Percentiles rank a stretch among this genome's conserved stretches.
Conservation (phyloP, 805 yeast genomes). For the Sungouiozyma ichnusensis region DNA sequence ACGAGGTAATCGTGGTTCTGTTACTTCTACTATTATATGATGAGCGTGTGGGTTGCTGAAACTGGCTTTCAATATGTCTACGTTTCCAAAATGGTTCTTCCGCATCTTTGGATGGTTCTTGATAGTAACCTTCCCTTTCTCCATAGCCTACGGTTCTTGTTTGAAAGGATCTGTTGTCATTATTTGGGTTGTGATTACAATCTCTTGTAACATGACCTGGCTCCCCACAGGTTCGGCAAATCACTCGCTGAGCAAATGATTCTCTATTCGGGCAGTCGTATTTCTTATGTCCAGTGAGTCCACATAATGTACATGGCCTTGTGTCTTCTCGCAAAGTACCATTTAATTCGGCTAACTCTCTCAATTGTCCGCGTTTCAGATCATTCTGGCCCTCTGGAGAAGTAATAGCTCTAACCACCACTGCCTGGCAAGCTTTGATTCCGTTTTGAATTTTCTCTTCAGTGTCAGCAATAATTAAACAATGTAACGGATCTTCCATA, state of each 20-base stretch:
- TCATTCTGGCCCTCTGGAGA: constrained; percentile 93
- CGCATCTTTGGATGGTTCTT: not conserved
- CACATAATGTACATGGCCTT: constrained; percentile 54
- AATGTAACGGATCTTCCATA: constrained; percentile 78
- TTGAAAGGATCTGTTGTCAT: not conserved
- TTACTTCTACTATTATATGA: not conserved
- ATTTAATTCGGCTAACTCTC: constrained; percentile 86
- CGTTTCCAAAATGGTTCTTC: not conserved
- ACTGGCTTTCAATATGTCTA: not conserved
- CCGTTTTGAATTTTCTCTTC: constrained; percentile 72
- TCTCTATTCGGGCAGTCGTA: constrained; percentile 53
- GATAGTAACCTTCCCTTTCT: not conserved
- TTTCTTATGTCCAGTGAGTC: constrained; percentile 52
- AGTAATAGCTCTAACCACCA: constrained; percentile 72
- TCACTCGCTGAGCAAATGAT: constrained; percentile 42
- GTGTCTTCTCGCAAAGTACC: constrained; percentile 86
- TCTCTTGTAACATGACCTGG: constrained; percentile 84
- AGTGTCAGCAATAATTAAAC: constrained; percentile 73
- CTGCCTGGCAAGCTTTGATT: constrained; percentile 56
- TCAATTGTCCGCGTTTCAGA: constrained; percentile 76
- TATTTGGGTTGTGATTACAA: constrained; percentile 35
- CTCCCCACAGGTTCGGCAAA: constrained; percentile 71
- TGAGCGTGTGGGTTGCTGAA: not conserved
- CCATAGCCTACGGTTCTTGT: not conserved
- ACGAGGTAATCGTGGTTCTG: not conserved